Evolutionary conservation across 495 filamentous ascomycete genomes (phyloP).

Genomic region (Lindgomyces ingoldianus): DNA sequence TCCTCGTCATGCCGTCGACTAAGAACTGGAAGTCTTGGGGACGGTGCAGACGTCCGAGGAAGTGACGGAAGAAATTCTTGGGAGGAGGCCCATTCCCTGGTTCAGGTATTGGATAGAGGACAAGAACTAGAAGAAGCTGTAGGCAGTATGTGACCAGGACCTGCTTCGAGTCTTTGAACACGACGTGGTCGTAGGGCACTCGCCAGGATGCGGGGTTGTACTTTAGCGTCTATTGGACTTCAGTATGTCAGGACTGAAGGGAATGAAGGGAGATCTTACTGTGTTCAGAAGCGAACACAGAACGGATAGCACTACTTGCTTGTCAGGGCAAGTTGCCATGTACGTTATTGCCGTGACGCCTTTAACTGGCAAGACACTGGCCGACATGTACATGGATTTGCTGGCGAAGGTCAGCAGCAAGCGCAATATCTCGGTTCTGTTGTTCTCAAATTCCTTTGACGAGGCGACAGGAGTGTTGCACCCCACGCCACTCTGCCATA

Average conservation of each 20-base stretch:
- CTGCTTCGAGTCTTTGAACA: conserved; percentile 92
- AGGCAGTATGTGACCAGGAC: conserved; percentile 88
- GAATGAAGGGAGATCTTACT: conserved; percentile 52
- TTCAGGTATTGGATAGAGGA: conserved; percentile 91
- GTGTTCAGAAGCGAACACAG: conserved; percentile 95
- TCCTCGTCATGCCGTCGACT: conserved; percentile 90
- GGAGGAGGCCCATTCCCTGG: conserved; percentile 59
- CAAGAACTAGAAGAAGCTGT: conserved; percentile 82
- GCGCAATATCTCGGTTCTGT: conserved; percentile 85
- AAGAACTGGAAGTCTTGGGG: conserved; percentile 98
- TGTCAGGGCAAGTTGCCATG: conserved; percentile 81
- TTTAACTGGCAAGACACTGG: conserved; percentile 78
- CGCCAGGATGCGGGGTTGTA: conserved; percentile 96
- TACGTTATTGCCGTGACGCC: conserved; percentile 88
- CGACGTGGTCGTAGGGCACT: conserved; percentile 90
- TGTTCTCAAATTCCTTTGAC: conserved; percentile 86
- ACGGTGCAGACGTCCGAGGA: conserved; percentile 85
- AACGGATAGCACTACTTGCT: conserved; percentile 84
- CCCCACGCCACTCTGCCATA: conserved; percentile 97
- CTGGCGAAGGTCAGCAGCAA: conserved; percentile 82
- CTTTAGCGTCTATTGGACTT: conserved; percentile 71
- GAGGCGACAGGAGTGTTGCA: conserved; percentile 88
- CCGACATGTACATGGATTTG: conserved; percentile 90
- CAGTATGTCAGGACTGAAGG: conserved; percentile 2
- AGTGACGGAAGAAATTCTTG: conserved; percentile 93